Evolutionary conservation across 2,329 filamentous ascomycete genomes (phyloP).

Genomic region (Botryosphaeria dothidea): DNA sequence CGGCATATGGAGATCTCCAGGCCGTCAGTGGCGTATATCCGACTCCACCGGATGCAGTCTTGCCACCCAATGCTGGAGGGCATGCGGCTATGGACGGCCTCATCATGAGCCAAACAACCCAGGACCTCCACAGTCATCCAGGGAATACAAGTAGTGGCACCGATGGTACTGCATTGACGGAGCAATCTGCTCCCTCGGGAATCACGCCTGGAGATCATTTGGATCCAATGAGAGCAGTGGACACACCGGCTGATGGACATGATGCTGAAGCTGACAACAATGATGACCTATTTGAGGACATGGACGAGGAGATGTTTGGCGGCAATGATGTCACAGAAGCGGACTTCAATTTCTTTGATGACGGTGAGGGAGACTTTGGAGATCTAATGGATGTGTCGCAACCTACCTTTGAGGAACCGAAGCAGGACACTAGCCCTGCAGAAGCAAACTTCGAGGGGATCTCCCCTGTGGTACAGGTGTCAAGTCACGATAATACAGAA

Average conservation of each 20-base stretch:
- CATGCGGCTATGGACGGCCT: conserved; percentile 19
- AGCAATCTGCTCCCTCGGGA: not conserved
- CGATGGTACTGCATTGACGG: not conserved
- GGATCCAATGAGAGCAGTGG: not conserved
- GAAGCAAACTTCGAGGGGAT: conserved; percentile 11
- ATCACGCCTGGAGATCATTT: not conserved
- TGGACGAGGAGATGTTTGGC: conserved; percentile 68
- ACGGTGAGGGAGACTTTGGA: conserved; percentile 47
- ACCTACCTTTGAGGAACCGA: conserved; percentile 18
- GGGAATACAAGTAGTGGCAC: not conserved
- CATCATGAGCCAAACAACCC: not conserved
- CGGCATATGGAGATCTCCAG: conserved; percentile 38
- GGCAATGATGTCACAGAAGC: conserved; percentile 76
- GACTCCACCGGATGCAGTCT: conserved; percentile 41
- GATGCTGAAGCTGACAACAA: conserved; percentile 24
- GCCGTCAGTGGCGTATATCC: conserved; percentile 41
- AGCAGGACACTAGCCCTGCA: conserved; percentile 23
- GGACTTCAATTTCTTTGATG: conserved; percentile 83
- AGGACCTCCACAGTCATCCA: not conserved
- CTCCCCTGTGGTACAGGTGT: conserved; percentile 15
- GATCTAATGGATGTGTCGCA: conserved; percentile 33
- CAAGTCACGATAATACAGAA: conserved; percentile 17
- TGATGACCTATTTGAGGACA: conserved; percentile 68
- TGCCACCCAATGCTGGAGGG: conserved; percentile 31
- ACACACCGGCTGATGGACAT: not conserved